Percentiles rank a stretch among this genome's conserved stretches.
phyloP scores from a whole-genome alignment of 495 filamentous ascomycete species.

The Hypoxylon cercidicola region DNA sequence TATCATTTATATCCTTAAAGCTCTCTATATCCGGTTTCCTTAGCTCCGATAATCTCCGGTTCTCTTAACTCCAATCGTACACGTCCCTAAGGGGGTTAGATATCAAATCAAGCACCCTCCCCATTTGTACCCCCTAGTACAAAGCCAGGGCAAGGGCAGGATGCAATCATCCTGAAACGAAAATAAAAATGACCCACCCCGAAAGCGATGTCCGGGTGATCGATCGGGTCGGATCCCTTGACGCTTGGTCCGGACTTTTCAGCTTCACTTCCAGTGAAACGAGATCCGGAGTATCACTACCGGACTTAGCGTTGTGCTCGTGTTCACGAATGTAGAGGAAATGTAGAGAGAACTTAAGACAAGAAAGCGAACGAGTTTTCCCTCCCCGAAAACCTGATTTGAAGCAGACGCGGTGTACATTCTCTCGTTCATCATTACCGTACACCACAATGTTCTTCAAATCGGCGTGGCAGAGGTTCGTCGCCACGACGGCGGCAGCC shows the following conservation, averaged over 20 bases:
- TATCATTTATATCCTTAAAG: neutral
- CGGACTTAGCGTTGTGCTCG: slow-evolving; percentile 3
- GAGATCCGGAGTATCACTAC: slow-evolving; percentile 3
- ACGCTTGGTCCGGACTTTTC: slow-evolving; percentile 4
- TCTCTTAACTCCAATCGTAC: slow-evolving; percentile 2
- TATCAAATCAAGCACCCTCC: too few species aligned
- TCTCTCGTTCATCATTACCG: neutral
- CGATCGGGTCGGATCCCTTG: neutral
- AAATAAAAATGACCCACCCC: neutral
- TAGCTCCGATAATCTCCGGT: neutral
- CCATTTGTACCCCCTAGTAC: too few species aligned
- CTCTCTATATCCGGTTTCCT: slow-evolving; percentile 1
- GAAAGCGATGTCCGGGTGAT: neutral
- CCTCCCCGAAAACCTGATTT: neutral
- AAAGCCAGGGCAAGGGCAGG: too few species aligned
- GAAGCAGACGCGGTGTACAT: neutral
- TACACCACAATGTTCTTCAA: slow-evolving; percentile 1
- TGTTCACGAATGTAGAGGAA: neutral
- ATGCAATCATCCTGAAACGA: too few species aligned
- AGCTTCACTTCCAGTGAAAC: neutral
- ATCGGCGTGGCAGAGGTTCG: neutral
- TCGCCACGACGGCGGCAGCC: neutral
- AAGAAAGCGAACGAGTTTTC: neutral
- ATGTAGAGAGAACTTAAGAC: neutral
- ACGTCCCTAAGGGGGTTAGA: too few species aligned